phyloP scores from a whole-genome alignment of 768 basidiomycete species.

The Podaxis sp. region DNA sequence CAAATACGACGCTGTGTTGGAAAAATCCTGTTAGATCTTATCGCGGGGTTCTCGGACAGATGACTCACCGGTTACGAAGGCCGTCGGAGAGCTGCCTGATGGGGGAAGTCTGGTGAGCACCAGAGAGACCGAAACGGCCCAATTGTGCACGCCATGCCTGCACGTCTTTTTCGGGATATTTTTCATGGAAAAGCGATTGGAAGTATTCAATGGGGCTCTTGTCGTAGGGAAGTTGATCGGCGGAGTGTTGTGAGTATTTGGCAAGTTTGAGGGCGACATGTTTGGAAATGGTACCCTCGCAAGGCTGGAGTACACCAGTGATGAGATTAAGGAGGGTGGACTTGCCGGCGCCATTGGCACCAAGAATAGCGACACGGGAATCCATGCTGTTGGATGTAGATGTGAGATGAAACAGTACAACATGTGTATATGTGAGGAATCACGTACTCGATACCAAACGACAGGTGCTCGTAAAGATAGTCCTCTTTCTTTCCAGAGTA shows the following conservation, averaged over 20 bases:
- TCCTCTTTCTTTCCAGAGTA: constrained; percentile 91
- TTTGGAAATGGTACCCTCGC: constrained; percentile 84
- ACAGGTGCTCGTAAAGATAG: constrained; percentile 83
- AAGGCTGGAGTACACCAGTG: constrained; percentile 77
- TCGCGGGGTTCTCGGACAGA: constrained; percentile 14
- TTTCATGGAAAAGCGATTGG: constrained; percentile 72
- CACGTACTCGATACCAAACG: constrained; percentile 94
- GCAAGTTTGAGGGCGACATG: constrained; percentile 91
- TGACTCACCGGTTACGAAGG: constrained; percentile 82
- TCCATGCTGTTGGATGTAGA: constrained; percentile 68
- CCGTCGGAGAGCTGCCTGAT: constrained; percentile 97
- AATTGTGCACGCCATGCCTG: constrained; percentile 93
- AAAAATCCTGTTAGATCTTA: background rate
- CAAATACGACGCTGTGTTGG: constrained; percentile 79
- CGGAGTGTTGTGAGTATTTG: constrained; percentile 98
- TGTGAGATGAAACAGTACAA: background rate
- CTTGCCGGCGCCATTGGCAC: constrained; percentile 92
- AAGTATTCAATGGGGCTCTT: constrained; percentile 92
- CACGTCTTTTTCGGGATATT: constrained; percentile 92
- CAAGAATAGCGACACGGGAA: constrained; percentile 91
- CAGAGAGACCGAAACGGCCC: constrained; percentile 94
- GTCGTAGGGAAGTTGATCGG: constrained; percentile 97
- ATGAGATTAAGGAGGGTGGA: constrained; percentile 58
- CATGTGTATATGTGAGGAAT: constrained; percentile 13
- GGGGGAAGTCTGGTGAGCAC: constrained; percentile 89